Percentiles rank a stretch among this genome's conserved stretches.
phyloP scores from a whole-genome alignment of 805 yeast genomes.

The Pichia manshurica region DNA sequence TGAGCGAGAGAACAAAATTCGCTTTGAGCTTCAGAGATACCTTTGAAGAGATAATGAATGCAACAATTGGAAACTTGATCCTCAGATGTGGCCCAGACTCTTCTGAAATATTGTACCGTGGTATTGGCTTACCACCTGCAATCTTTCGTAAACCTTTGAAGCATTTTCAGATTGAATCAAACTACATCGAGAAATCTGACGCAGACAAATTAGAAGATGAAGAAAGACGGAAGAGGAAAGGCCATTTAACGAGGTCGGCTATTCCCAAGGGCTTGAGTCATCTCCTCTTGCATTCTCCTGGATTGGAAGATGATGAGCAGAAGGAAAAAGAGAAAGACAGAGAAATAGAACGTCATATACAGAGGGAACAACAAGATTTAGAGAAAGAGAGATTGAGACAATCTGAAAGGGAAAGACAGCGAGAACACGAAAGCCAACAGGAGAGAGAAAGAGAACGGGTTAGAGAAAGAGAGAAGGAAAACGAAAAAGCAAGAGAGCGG shows the following conservation, averaged over 20 bases:
- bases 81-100: slow-evolving; percentile 62
- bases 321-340: slow-evolving; percentile 6
- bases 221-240: slow-evolving; percentile 43
- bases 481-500: background rate
- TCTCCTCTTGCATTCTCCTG: slow-evolving; percentile 33
- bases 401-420: no score
- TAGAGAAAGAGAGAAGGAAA: no score
- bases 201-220: slow-evolving; percentile 40
- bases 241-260: slow-evolving; percentile 43
- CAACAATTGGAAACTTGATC: slow-evolving; percentile 56
- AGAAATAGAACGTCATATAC: background rate
- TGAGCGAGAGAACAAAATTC: slow-evolving; percentile 60
- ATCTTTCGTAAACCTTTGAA: slow-evolving; percentile 40
- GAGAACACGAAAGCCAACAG: no score
- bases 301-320: slow-evolving; percentile 2
- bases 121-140: slow-evolving; percentile 55
- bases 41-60: slow-evolving; percentile 60
- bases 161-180: slow-evolving; percentile 32
- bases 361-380: background rate
- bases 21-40: slow-evolving; percentile 60
- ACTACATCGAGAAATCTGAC: slow-evolving; percentile 30
- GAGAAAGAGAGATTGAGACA: background rate
- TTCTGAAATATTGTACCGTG: slow-evolving; percentile 44
- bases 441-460: no score
- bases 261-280: slow-evolving; percentile 52